Conservation (phyloP, 1,284 basidiomycete species). For the Ganoderma sinense region DNA sequence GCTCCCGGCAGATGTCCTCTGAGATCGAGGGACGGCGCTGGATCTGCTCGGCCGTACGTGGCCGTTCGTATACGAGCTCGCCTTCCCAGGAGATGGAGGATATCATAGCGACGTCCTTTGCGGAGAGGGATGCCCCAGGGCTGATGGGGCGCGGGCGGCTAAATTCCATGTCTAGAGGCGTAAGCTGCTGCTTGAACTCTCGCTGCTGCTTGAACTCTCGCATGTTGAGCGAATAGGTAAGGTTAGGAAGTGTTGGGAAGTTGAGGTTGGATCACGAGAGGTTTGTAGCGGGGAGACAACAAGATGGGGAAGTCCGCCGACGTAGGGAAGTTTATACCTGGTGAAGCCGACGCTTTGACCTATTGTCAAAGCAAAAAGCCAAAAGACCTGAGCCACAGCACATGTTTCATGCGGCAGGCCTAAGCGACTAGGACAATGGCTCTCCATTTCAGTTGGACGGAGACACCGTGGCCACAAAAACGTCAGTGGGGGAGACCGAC, state of each 20-base stretch:
- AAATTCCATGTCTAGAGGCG: constrained; percentile 23
- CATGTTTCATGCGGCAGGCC: constrained; percentile 15
- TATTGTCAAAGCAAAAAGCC: constrained; percentile 17
- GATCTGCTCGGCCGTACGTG: constrained; percentile 22
- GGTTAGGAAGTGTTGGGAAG: constrained; percentile 4
- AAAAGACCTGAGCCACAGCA: constrained; percentile 21
- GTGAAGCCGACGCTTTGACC: constrained; percentile 12
- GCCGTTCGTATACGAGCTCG: constrained; percentile 23
- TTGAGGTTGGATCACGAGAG: neutral
- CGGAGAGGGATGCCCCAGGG: constrained; percentile 26
- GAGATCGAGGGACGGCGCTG: constrained; percentile 25
- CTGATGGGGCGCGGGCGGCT: constrained; percentile 21
- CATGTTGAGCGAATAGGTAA: constrained; percentile 11
- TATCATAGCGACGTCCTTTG: constrained; percentile 25
- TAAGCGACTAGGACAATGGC: constrained; percentile 2
- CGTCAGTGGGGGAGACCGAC: constrained; percentile 6
- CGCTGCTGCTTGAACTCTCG: constrained; percentile 17
- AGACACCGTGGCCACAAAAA: constrained; percentile 6
- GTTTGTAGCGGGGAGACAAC: constrained; percentile 12
- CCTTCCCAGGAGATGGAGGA: constrained; percentile 25
- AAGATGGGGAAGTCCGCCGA: constrained; percentile 5
- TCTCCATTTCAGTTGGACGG: neutral
- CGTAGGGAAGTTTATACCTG: constrained; percentile 19
- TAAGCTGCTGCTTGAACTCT: constrained; percentile 11
- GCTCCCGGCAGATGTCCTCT: neutral